phyloP scores from a whole-genome alignment of 495 filamentous ascomycete genomes.

The Neurospora sp. region DNA sequence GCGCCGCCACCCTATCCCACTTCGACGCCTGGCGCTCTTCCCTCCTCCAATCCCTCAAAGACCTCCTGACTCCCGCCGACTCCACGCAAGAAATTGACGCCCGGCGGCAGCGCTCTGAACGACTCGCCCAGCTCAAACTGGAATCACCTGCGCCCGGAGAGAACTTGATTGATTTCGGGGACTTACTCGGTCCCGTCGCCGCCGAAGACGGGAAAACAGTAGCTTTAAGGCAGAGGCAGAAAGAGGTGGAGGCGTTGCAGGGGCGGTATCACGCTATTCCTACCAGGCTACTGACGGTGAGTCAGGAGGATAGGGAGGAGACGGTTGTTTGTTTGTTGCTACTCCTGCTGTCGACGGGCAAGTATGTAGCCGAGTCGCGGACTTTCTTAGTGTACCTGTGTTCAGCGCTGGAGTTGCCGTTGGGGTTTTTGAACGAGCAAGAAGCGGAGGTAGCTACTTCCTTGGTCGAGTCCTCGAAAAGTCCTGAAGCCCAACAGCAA shows the following conservation, averaged over 20 bases:
- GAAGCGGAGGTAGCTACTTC: conserved; percentile 65
- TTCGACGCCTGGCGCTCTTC: conserved; percentile 33
- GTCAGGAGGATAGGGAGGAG: conserved; percentile 34
- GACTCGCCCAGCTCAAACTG: conserved; percentile 10
- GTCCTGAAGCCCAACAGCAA: conserved; percentile 16
- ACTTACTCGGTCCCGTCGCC: conserved; percentile 1
- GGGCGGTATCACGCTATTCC: conserved; percentile 36
- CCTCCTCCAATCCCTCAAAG: conserved; percentile 25
- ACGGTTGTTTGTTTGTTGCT: conserved; percentile 53
- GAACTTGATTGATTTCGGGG: conserved; percentile 23
- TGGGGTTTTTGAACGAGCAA: conserved; percentile 22
- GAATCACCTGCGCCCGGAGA: conserved; percentile 11
- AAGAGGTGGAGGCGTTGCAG: conserved; percentile 25
- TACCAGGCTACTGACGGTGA: conserved; percentile 30
- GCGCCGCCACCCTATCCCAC: conserved; percentile 26
- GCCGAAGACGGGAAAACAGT: neutral
- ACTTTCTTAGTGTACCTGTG: conserved; percentile 53
- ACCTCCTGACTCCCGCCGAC: conserved; percentile 26
- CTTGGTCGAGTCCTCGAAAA: conserved; percentile 44
- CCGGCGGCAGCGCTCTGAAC: conserved; percentile 23
- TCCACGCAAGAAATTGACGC: conserved; percentile 26
- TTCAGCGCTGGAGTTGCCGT: no score
- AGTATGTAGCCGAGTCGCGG: conserved; percentile 62
- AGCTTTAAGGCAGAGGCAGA: neutral
- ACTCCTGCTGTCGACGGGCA: conserved; percentile 57